These are phyloP conservation scores for Talaromyces verruculosus DNA, from an alignment of 2,329 filamentous ascomycete species.

Conservation along the genomic window DNA sequence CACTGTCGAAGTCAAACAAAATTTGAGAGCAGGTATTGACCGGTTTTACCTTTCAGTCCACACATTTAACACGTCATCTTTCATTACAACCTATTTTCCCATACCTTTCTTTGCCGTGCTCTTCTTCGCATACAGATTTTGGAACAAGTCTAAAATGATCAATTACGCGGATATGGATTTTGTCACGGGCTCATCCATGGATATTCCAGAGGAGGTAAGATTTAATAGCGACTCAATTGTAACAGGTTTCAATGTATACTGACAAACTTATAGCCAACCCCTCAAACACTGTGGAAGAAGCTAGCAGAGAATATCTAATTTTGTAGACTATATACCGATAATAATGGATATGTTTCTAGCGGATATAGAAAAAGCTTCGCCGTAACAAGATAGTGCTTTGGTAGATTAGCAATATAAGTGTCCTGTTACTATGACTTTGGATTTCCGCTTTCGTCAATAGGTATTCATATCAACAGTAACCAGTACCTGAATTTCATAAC, in stretches of 20 bases:
- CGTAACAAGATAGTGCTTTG: background rate
- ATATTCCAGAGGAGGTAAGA: conserved; percentile 23
- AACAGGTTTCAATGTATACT: too few relatives aligned
- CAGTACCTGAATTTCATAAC: background rate
- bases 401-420: background rate
- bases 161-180: conserved; percentile 28
- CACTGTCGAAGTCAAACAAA: too few relatives aligned
- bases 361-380: too few relatives aligned
- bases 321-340: background rate
- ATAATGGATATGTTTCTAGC: too few relatives aligned
- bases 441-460: background rate
- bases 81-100: conserved; percentile 29
- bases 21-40: background rate
- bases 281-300: background rate
- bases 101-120: conserved; percentile 26
- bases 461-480: background rate
- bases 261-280: background rate
- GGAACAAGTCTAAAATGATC: conserved; percentile 27
- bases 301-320: background rate
- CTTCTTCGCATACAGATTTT: conserved; percentile 26
- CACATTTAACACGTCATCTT: conserved; percentile 25
- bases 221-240: background rate
- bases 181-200: conserved; percentile 26
- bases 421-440: background rate
- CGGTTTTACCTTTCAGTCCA: conserved; percentile 19